Conservation (phyloP, 2,329 filamentous ascomycete species). For the Tympanopsis confertula region DNA sequence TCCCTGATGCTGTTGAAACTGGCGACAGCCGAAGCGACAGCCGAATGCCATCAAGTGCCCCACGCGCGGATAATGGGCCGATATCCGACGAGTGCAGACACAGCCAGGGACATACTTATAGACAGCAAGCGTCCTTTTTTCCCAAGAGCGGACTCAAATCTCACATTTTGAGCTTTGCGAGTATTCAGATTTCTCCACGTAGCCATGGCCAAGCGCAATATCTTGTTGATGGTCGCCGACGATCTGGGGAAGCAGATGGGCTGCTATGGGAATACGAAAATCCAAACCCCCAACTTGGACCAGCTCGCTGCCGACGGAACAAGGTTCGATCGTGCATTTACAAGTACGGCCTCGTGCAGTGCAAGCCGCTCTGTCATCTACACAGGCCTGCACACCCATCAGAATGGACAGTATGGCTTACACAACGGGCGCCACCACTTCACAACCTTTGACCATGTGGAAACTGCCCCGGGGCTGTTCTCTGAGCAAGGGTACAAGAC, state of each 20-base stretch:
- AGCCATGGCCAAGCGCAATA: conserved; percentile 14
- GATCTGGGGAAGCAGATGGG: conserved; percentile 24
- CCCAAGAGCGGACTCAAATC: too few species aligned
- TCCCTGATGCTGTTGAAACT: too few species aligned
- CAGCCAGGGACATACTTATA: too few species aligned
- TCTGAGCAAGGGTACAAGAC: conserved; percentile 26
- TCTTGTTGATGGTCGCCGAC: conserved; percentile 27
- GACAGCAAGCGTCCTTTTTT: too few species aligned
- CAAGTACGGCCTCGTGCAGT: conserved; percentile 33
- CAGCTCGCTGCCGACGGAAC: conserved; percentile 21
- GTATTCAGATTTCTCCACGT: too few species aligned
- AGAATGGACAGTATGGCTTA: conserved; percentile 35
- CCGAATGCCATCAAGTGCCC: too few species aligned
- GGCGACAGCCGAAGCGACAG: too few species aligned
- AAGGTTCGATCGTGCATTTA: conserved; percentile 25
- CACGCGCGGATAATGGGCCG: too few species aligned
- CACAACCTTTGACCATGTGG: conserved; percentile 27
- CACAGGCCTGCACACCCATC: conserved; percentile 33
- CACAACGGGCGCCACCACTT: conserved; percentile 25
- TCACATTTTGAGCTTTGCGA: too few species aligned
- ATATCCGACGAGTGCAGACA: too few species aligned
- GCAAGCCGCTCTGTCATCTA: conserved; percentile 33
- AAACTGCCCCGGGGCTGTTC: conserved; percentile 26
- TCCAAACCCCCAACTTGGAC: conserved; percentile 27
- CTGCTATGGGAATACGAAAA: conserved; percentile 18